These are phyloP conservation scores for Grosmannia huntii DNA, from an alignment of 2,329 filamentous ascomycete genomes.

Conservation along the genomic window DNA sequence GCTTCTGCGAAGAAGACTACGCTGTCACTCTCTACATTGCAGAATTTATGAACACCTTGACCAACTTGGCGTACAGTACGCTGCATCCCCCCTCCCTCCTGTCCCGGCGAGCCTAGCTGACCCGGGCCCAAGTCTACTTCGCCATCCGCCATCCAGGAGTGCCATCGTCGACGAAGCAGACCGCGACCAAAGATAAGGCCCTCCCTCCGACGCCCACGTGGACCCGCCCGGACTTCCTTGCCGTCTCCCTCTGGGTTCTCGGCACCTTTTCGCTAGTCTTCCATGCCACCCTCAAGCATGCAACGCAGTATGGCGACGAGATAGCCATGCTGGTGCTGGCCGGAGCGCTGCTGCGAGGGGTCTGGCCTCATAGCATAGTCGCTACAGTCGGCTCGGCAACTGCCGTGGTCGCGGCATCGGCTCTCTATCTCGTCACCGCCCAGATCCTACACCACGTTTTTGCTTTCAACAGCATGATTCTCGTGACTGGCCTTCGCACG, in stretches of 20 bases:
- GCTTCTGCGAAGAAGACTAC: conserved; percentile 36
- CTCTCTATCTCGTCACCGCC: conserved; percentile 28
- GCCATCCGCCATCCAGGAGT: conserved; percentile 24
- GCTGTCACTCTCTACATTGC: conserved; percentile 36
- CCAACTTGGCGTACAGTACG: conserved; percentile 35
- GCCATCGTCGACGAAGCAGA: conserved; percentile 14
- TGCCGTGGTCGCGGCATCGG: conserved; percentile 27
- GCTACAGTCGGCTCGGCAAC: conserved; percentile 22
- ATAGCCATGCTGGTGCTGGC: conserved; percentile 44
- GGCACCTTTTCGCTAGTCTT: conserved; percentile 30
- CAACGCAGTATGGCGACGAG: conserved; percentile 37
- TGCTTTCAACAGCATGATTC: conserved; percentile 23
- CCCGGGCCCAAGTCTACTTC: conserved; percentile 23
- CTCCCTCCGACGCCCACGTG: not conserved
- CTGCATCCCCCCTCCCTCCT: not conserved
- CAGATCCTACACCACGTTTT: conserved; percentile 30
- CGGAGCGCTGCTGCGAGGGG: conserved; percentile 37
- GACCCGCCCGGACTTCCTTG: conserved; percentile 25
- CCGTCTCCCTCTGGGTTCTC: conserved; percentile 26
- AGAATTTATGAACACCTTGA: conserved; percentile 40
- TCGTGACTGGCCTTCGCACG: conserved; percentile 20
- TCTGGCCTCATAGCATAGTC: conserved; percentile 31
- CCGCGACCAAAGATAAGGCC: not conserved
- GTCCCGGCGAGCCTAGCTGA: not conserved
- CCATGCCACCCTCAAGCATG: conserved; percentile 31